Base-by-base conservation (phyloP, 768 basidiomycete genomes). In the Albatrellus ellisii region DNA sequence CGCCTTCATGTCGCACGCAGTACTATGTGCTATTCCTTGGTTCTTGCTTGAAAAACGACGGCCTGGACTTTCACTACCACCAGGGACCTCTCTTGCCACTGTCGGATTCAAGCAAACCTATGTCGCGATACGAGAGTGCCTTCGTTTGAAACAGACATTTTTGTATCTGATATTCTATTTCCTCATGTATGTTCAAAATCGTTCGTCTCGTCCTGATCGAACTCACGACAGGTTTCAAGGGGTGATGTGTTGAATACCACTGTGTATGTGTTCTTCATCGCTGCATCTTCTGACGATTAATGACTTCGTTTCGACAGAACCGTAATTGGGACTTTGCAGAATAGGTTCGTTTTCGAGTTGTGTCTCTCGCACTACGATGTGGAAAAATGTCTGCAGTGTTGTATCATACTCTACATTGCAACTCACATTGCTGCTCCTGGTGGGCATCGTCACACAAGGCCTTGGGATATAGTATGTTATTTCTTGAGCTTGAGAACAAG, bases 171-270 rank as follows among this genome's bases (percentile, higher is more conserved):
- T 80, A 5, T 81, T 82, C 50, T 84, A 81, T 57, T 83, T 84
- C 57, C 63, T 84, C 21, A 81, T 85, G 78, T 77, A 50, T 42
- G 76, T 62, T 2, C 15, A 12, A 12, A 37, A 21, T 26, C 10
- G 18, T 22, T 37, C 34, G 4, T 25, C 10, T 12, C 27, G 5
- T 18, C 4, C 31, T n/a, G 33, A 7, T 31, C 2, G 24, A 11
- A 9, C 8, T 11, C 4, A 4, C 32, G 6, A 17, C 10, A 15
- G 2, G 15, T 28, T 37, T 32, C 14, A 43, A 81, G 78, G 78
- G 79, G 79, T 22, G 80, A 83, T 54, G 77, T 81, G 2, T 57
- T 83, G 29, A 83, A 83, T 52, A 83, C 82, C 0, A 75, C 78
- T 28, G 76, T 82, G 80, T 82, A 58, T 27, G 70, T 51, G 24